Base-by-base conservation (phyloP, 805 yeast genomes). In the Saturnispora zaruensis region DNA sequence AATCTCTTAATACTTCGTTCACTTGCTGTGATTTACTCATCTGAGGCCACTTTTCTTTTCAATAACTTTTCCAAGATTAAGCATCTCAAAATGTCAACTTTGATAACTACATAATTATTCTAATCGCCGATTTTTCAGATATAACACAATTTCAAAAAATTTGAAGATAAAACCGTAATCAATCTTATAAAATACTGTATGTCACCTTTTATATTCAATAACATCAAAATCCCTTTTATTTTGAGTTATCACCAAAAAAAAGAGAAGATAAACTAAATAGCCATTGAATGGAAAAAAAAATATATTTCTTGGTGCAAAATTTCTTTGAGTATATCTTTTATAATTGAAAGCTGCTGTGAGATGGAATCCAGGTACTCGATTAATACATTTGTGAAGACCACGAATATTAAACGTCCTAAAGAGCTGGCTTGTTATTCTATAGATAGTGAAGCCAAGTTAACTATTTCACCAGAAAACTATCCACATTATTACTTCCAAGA, bases 401-500 rank as follows among this genome's bases (percentile, higher is more conserved):
- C 91, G 0, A 78, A 87, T 2, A 71, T 90, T 48, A 82, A 83
- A 59, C 95, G 88, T 64, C 98, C 99, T 2, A 84, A 82, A 55
- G 96, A 93, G 65, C 56, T 91, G 3, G 72, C 77, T n/a, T 64
- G 77, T 4, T 91, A 72, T 62, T 79, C 91, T 1, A 69, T 88
- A 50, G 78, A 76, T 25, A 66, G 66, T n/a, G 76, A 80, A 5
- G 51, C 54, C 23, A 77, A 73, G 21, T 72, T 76, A 28, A 61
- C 66, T 4, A 66, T 77, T 8, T 82, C 80, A 55, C 78, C 78
- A 48, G 65, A 78, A 0, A 73, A 77, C 3, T 65, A 87, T 46
- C 69, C 75, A n/a, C 88, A 87, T 66, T 90, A 74, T 68, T 93
- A 88, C 63, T 71, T 91, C 28, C 95, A 96, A 14, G 89, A 87